Evolutionary conservation across 495 filamentous ascomycete genomes (phyloP).

Genomic region (Trichoderma asperelloides): DNA sequence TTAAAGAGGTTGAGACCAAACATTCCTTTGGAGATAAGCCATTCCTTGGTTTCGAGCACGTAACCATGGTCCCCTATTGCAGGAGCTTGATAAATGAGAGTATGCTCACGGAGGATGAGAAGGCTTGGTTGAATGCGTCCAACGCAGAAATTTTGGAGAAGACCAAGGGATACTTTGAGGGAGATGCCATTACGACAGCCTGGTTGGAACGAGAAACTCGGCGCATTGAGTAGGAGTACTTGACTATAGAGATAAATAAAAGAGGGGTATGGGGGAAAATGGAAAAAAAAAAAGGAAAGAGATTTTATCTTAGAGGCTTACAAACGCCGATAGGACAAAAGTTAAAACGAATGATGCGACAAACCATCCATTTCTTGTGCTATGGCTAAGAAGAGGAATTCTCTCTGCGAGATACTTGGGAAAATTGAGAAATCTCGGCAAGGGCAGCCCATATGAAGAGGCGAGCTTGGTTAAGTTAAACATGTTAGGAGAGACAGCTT

Average conservation of each 20-base stretch:
- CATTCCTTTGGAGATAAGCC: slow-evolving; percentile 88
- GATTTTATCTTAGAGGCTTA: slow-evolving; percentile 1
- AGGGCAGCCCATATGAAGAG: not conserved
- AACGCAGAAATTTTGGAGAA: slow-evolving; percentile 74
- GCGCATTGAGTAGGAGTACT: slow-evolving; percentile 26
- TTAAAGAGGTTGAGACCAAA: slow-evolving; percentile 74
- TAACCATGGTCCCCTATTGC: slow-evolving; percentile 94
- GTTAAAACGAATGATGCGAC: slow-evolving; percentile 5
- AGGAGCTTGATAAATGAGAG: slow-evolving; percentile 73
- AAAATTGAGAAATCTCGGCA: not conserved
- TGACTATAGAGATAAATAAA: not conserved
- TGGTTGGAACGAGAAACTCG: slow-evolving; percentile 87
- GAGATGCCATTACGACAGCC: slow-evolving; percentile 54
- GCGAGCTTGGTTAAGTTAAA: not conserved
- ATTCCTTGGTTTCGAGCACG: slow-evolving; percentile 90
- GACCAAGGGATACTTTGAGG: slow-evolving; percentile 71
- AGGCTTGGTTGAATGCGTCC: slow-evolving; percentile 80
- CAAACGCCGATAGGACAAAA: slow-evolving; percentile 11
- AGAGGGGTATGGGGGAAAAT: not conserved
- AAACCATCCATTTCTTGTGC: not conserved
- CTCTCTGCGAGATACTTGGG: not conserved
- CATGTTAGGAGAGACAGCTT: not conserved
- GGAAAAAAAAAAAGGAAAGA: not conserved
- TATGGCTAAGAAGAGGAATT: not conserved
- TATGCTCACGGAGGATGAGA: slow-evolving; percentile 68